phyloP scores from a whole-genome alignment of 352 stramenopile genomes.

The Phytopythium boreale region DNA sequence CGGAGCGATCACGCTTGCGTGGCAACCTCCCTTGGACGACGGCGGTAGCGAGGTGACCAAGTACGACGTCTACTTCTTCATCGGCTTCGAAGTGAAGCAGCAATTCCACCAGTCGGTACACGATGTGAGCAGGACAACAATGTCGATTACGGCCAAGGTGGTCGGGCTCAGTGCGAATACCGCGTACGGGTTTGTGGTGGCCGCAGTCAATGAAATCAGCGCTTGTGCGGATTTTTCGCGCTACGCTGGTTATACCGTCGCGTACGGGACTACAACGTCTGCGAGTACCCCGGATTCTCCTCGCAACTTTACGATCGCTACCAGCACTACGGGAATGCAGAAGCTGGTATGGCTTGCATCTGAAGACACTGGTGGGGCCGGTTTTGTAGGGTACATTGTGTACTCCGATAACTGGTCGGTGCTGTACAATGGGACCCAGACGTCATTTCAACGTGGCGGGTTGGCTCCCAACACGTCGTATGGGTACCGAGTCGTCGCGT shows the following conservation, averaged over 20 bases:
- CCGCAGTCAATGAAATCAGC: slow-evolving; percentile 51
- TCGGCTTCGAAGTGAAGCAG: slow-evolving; percentile 21
- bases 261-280: slow-evolving; percentile 31
- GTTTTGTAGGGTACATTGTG: slow-evolving; percentile 31
- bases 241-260: slow-evolving; percentile 22
- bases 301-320: slow-evolving; percentile 19
- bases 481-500: slow-evolving; percentile 35
- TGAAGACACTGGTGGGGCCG: slow-evolving; percentile 35
- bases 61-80: slow-evolving; percentile 47
- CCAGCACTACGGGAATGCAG: slow-evolving; percentile 42
- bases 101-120: slow-evolving; percentile 35
- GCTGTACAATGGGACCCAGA: slow-evolving; percentile 42
- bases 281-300: slow-evolving; percentile 35
- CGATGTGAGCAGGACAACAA: slow-evolving; percentile 18
- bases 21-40: slow-evolving; percentile 46
- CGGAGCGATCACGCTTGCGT: slow-evolving; percentile 37
- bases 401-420: slow-evolving; percentile 21
- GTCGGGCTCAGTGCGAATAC: slow-evolving; percentile 40
- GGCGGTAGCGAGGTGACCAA: slow-evolving; percentile 44
- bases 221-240: slow-evolving; percentile 28
- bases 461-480: slow-evolving; percentile 42
- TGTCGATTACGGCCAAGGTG: slow-evolving; percentile 30
- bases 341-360: slow-evolving; percentile 34
- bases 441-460: slow-evolving; percentile 28
- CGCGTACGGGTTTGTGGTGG: slow-evolving; percentile 51